Conservation (phyloP, 306 rosid genomes). For the Vicia faba region DNA sequence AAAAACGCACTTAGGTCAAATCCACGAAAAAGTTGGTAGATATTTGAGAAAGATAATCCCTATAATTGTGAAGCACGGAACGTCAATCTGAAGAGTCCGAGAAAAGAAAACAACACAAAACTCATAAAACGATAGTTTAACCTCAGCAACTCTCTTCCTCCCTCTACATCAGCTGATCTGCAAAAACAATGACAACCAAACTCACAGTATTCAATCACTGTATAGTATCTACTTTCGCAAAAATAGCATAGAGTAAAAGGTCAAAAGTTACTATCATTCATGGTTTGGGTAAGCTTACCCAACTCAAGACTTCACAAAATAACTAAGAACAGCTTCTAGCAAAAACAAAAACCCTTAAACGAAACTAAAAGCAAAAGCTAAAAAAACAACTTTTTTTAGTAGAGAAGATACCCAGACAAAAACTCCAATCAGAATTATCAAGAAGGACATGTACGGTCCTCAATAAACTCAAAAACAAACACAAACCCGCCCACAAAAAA, state of each 20-base stretch:
- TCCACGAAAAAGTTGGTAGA: slow-evolving; percentile 17
- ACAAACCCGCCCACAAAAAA: neutral
- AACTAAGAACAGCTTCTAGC: slow-evolving; percentile 15
- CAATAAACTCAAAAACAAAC: slow-evolving; percentile 6
- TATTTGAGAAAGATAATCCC: neutral
- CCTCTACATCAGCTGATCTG: slow-evolving; percentile 51
- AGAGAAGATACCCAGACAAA: neutral
- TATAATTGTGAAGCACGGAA: neutral
- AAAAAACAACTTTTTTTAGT: neutral
- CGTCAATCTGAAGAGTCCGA: neutral
- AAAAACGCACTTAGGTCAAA: slow-evolving; percentile 35
- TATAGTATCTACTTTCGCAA: neutral
- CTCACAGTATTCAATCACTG: neutral
- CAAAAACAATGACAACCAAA: slow-evolving; percentile 26
- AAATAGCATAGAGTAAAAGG: slow-evolving; percentile 3
- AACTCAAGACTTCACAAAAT: slow-evolving; percentile 11
- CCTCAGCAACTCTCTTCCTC: slow-evolving; percentile 10
- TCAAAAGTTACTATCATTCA: slow-evolving; percentile 23
- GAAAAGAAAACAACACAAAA: neutral
- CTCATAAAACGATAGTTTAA: slow-evolving; percentile 17
- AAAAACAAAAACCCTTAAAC: slow-evolving; percentile 16
- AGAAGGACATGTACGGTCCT: neutral
- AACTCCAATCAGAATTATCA: neutral
- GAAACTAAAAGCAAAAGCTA: neutral
- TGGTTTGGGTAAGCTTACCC: slow-evolving; percentile 28